Evolutionary conservation across 1,284 basidiomycete genomes (phyloP), one percentile per base, ranked within the genome.

Genomic region (Rugosomyces carneus): DNA sequence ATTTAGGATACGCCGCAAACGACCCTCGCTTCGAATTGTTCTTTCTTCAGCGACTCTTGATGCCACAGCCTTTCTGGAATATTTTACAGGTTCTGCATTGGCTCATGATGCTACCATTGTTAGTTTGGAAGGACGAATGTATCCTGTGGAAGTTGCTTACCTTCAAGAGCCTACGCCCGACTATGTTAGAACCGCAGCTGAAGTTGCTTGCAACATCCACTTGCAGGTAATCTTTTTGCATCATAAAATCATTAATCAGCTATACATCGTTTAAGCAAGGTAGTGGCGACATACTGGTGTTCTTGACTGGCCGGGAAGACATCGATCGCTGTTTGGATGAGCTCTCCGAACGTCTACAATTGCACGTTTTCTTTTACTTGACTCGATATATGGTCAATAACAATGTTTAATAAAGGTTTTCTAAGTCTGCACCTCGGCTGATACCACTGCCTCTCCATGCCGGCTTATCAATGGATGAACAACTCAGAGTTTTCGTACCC

Each of bases 391-490:
- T 31, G 13, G 29, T 31, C 13, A 31, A 10, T 8, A 6, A 31
- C 29, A 31, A 31, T 31, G n/a, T n/a, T n/a, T n/a, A n/a, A 26
- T 26, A 53, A 7, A 93, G 90, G 26, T 66, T 90, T 31, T 88
- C 90, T 0, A 72, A 70, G 45, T 74, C 72, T 37, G 76, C 77
- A 4, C 70, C 74, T 0, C 75, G 79, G 19, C 59, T 95, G 10
- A 62, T 78, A n/a, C n/a, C n/a, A n/a, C 77, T 99, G 23, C 96
- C 96, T 18, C 93, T 99, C 50, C 99, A 99, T 67, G 98, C 95
- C 38, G 93, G 94, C 31, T 78, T 99, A 24, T 95, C 96, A 5
- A 96, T 93, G 8, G 95, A 98, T 65, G 94, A 98, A 57, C 96
- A 99, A 67, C 93, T 92, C 2, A 78, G 89, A 34, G 96, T 99